Conservation (phyloP, 805 yeast genomes). For the Isabelozyma pseudorhagii region DNA sequence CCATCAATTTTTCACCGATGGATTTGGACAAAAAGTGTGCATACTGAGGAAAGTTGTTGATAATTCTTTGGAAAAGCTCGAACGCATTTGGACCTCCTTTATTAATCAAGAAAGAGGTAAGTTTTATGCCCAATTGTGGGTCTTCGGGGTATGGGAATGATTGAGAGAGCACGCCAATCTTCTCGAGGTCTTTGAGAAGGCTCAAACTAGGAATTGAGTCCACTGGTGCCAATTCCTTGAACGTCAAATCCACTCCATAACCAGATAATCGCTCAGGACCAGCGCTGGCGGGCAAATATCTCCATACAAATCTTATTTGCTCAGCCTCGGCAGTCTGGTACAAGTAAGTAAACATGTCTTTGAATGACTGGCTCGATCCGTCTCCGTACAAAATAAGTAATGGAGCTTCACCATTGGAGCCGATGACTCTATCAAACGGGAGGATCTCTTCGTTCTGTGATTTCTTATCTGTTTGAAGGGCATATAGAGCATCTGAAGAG, state of each 20-base stretch:
- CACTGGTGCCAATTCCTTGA: constrained; percentile 65
- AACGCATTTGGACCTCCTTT: constrained; percentile 18
- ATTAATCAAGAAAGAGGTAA: constrained; percentile 36
- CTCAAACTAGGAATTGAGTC: background rate
- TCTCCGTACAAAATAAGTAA: constrained; percentile 67
- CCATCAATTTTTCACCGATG: constrained; percentile 6
- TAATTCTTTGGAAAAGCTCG: constrained; percentile 33
- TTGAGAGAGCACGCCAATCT: constrained; percentile 11
- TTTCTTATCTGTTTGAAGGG: constrained; percentile 58
- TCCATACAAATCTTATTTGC: constrained; percentile 70
- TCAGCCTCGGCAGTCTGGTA: constrained; percentile 58
- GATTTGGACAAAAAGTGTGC: constrained; percentile 31
- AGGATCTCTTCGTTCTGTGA: constrained; percentile 13
- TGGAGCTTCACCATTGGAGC: constrained; percentile 48
- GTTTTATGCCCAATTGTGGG: constrained; percentile 34
- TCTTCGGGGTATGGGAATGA: constrained; percentile 26
- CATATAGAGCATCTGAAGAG: constrained; percentile 71
- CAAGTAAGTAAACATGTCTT: constrained; percentile 55
- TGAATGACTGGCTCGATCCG: constrained; percentile 46
- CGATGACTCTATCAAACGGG: constrained; percentile 66
- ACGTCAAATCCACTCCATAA: constrained; percentile 62
- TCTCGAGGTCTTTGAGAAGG: constrained; percentile 12
- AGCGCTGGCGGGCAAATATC: constrained; percentile 51
- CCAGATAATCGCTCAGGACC: constrained; percentile 43
- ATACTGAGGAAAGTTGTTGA: constrained; percentile 55